Conservation (phyloP, 2,329 filamentous ascomycete genomes). For the Pseudocercospora fuligena region DNA sequence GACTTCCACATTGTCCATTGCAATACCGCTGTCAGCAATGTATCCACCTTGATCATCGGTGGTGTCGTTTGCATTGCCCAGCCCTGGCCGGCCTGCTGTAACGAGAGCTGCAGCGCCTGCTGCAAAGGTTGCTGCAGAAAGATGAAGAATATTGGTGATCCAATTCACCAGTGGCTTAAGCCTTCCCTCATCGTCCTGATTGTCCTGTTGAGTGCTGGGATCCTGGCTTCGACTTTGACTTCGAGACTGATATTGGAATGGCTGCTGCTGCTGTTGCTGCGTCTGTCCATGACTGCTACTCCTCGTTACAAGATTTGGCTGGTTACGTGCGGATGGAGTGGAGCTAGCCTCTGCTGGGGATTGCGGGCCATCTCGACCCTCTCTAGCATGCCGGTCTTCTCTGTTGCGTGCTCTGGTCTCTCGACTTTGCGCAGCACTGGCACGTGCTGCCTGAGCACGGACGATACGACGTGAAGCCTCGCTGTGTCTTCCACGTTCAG, state of each 20-base stretch:
- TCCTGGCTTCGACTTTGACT: slow-evolving; percentile 15
- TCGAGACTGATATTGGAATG: slow-evolving; percentile 7
- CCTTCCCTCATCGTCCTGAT: slow-evolving; percentile 13
- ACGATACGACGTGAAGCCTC: slow-evolving; percentile 40
- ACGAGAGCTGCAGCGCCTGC: slow-evolving; percentile 25
- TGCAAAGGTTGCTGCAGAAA: slow-evolving; percentile 27
- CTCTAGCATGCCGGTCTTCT: slow-evolving; percentile 34
- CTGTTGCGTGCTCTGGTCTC: slow-evolving; percentile 41
- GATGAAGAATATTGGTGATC: slow-evolving; percentile 32
- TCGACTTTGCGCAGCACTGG: slow-evolving; percentile 40
- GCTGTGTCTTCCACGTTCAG: slow-evolving; percentile 38
- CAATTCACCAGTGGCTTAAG: slow-evolving; percentile 30
- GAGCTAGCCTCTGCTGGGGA: slow-evolving; percentile 19
- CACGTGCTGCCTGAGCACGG: slow-evolving; percentile 41
- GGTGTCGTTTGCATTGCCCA: slow-evolving; percentile 23
- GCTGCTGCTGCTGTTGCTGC: slow-evolving; percentile 14
- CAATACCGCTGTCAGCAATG: slow-evolving; percentile 27
- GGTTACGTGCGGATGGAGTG: slow-evolving; percentile 13
- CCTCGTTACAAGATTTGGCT: slow-evolving; percentile 8
- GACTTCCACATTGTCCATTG: slow-evolving; percentile 25
- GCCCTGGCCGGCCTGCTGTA: slow-evolving; percentile 17
- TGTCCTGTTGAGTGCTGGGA: slow-evolving; percentile 6
- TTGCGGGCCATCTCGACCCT: slow-evolving; percentile 21
- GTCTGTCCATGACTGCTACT: slow-evolving; percentile 3
- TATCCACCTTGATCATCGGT: slow-evolving; percentile 16